Evolutionary conservation across 2,329 filamentous ascomycete species (phyloP), one percentile per base, ranked within the genome.

Genomic region (Hypoxylon sp.): DNA sequence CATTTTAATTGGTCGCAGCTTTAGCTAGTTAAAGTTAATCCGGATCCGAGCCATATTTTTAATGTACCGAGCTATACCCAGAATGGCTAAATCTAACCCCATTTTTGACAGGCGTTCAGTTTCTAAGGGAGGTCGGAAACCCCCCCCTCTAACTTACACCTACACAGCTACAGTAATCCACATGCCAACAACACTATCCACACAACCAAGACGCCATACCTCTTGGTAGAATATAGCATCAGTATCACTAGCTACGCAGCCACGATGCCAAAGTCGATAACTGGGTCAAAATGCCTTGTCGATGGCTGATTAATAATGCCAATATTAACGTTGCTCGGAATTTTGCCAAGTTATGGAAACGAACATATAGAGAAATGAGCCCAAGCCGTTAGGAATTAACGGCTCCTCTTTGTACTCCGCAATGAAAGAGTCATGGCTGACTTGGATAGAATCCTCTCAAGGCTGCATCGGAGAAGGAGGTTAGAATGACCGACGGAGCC

Each of bases 161-260:
- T 58, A 53, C 50, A 63, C 54, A 17, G 17, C 19, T 22, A 22
- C 19, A 22, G 19, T 22, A 67, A 37, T 59, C 60, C 59, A 64
- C 59, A 64, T 58, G 65, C 65, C 59, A 63, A 55, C 65, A 29
- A 59, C 37, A 57, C 48, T 39, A 42, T 60, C 55, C 46, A 63
- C 29, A 59, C 29, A 59, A 54, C 65, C 59, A 67, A 50, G 60
- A 11, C 61, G 17, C 55, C 19, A 33, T 46, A 42, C 26, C 62
- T 53, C 47, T 62, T 68, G 57, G 62, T 62, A 46, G 39, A 61
- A 48, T 24, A 61, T 53, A 42, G 14, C 33, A 60, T 54, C 29
- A 58, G 51, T 60, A 48, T 55, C 33, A 51, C 19, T 52, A 19
- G 58, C 59, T 56, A 61, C 55, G 19, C 17, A 19, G 39, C 10